phyloP scores from a whole-genome alignment of 768 basidiomycete species.

The Tremella yokohamensis region DNA sequence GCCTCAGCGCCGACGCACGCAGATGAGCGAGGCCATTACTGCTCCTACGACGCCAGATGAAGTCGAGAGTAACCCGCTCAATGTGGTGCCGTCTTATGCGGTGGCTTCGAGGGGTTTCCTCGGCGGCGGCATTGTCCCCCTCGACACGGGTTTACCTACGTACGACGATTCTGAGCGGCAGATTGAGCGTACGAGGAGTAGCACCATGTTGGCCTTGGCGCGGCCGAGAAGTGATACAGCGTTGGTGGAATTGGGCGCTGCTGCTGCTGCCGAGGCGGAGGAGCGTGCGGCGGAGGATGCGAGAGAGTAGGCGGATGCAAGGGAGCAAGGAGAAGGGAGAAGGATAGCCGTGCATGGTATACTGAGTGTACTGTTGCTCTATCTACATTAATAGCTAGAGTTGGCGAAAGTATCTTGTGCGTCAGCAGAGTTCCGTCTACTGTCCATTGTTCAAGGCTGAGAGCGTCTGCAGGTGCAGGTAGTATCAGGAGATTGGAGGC shows the following conservation, averaged over 20 bases:
- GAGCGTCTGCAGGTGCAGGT: no score
- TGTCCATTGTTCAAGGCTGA: no score
- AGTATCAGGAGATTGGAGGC: no score
- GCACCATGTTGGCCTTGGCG: slow-evolving; percentile 11
- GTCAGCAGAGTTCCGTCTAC: no score
- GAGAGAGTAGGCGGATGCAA: not conserved
- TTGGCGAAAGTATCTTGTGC: no score
- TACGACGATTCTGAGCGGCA: slow-evolving; percentile 68
- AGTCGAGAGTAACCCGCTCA: not conserved
- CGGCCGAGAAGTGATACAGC: slow-evolving; percentile 38
- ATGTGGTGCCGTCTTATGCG: slow-evolving; percentile 70
- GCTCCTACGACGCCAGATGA: not conserved
- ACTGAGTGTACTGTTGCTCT: no score
- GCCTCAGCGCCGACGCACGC: not conserved
- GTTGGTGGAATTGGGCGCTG: slow-evolving; percentile 32
- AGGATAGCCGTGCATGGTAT: no score
- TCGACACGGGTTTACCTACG: slow-evolving; percentile 72
- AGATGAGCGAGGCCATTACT: not conserved
- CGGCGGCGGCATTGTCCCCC: slow-evolving; percentile 82
- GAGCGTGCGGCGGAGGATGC: slow-evolving; percentile 22
- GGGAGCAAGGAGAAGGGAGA: no score
- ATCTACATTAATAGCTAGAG: no score
- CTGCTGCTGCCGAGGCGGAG: slow-evolving; percentile 27
- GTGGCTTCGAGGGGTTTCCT: slow-evolving; percentile 81
- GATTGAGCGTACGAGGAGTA: slow-evolving; percentile 24